Base-by-base conservation (phyloP, 2,329 filamentous ascomycete species). In the Aureobasidium sp. region DNA sequence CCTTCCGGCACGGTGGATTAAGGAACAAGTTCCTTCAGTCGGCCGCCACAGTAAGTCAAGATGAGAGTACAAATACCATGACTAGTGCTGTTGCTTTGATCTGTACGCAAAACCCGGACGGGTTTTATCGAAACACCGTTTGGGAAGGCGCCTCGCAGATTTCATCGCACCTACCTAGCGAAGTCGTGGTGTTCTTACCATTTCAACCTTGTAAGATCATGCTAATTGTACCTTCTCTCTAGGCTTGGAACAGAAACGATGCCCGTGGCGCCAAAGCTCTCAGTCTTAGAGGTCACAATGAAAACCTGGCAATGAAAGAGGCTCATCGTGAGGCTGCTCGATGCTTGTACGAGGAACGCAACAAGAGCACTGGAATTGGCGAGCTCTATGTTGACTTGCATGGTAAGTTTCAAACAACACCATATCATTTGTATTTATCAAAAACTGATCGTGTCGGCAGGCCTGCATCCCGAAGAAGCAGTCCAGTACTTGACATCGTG, bases 11-110 rank as follows among this genome's bases (percentile, higher is more conserved):
- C 73, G 94, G 94, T 67, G 94, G 92, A 68, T 84, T 97, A 72
- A 85, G 94, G 66, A 99, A 97, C 75, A 97, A 97, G 73, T 99
- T 97, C 70, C 77, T 99, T 61, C 93, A 97, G 75, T 96, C 92
- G 74, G 94, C 94, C 67, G 93, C 93, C 9, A 93, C 97, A 81
- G 94, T 94, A 26, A 20, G 20, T 20, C 20, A 20, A 20, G 20
- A 20, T 20, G 20, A 20, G 20, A 20, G 20, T 20, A 20, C 20
- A 20, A 20, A 20, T 20, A 20, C 20, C 20, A 20, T 20, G 20
- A 20, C 20, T 20, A 20, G 20, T 20, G 20, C 20, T 20, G 20
- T 20, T 20, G 20, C 20, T 20, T 20, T 20, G 20, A 20, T 20
- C 20, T 20, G 20, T 20, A 20, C 20, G 20, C 20, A 20, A 20